phyloP scores from a whole-genome alignment of 2,329 filamentous ascomycete genomes.

The Microsporum audouinii region DNA sequence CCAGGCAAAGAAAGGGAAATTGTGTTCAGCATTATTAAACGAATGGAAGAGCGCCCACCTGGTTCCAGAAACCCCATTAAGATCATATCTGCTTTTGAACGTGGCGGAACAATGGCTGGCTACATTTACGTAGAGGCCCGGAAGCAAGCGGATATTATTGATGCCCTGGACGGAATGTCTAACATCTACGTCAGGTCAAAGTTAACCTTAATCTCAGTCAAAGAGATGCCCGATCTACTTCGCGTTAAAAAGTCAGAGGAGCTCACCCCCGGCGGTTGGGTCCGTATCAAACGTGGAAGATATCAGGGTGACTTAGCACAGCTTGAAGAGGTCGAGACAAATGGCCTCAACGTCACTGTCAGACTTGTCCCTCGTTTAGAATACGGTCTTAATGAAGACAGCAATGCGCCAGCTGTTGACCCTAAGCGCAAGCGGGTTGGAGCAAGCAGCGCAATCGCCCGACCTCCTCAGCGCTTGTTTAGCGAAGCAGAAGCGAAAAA shows the following conservation, averaged over 20 bases:
- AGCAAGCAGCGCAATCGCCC: conserved; percentile 44
- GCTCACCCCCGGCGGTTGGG: conserved; percentile 79
- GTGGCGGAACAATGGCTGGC: conserved; percentile 78
- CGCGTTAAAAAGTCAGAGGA: conserved; percentile 76
- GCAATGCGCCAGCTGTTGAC: conserved; percentile 43
- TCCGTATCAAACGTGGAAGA: conserved; percentile 70
- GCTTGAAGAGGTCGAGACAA: conserved; percentile 83
- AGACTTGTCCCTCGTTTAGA: conserved; percentile 82
- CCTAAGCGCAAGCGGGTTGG: conserved; percentile 67
- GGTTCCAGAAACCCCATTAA: conserved; percentile 68
- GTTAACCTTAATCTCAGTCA: conserved; percentile 81
- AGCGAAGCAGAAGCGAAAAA: conserved; percentile 89
- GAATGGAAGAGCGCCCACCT: conserved; percentile 62
- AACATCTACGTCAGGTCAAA: conserved; percentile 84
- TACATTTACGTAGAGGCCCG: conserved; percentile 92
- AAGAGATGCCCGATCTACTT: conserved; percentile 95
- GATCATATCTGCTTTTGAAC: conserved; percentile 86
- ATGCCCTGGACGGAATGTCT: conserved; percentile 69
- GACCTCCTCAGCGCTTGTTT: conserved; percentile 81
- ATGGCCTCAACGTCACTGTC: conserved; percentile 77
- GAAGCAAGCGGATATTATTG: conserved; percentile 72
- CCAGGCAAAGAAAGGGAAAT: conserved; percentile 93
- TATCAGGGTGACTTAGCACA: conserved; percentile 86
- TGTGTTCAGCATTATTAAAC: conserved; percentile 75
- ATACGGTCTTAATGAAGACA: conserved; percentile 79